phyloP scores from a whole-genome alignment of 2,329 filamentous ascomycete species.

The Thelonectria blattea region DNA sequence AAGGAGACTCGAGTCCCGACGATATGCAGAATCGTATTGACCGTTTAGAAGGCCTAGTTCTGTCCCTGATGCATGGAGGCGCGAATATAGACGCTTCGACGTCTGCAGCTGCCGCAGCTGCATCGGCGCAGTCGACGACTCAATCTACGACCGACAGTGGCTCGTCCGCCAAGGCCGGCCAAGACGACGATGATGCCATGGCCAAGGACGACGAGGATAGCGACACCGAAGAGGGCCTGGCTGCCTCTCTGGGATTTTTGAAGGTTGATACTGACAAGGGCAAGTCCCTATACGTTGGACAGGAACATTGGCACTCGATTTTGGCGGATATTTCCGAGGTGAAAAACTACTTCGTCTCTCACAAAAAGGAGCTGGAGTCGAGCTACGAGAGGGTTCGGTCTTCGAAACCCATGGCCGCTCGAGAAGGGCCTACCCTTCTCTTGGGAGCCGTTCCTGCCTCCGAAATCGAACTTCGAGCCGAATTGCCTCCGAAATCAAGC shows the following conservation, averaged over 20 bases:
- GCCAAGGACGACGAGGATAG: constrained; percentile 63
- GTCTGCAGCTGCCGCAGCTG: constrained; percentile 43
- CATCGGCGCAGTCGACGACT: constrained; percentile 45
- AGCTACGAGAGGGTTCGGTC: constrained; percentile 79
- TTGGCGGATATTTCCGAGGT: constrained; percentile 88
- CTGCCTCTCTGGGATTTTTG: constrained; percentile 78
- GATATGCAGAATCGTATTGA: constrained; percentile 99
- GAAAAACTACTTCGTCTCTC: constrained; percentile 83
- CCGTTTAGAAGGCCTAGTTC: constrained; percentile 86
- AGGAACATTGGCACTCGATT: constrained; percentile 83
- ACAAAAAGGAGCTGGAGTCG: constrained; percentile 88
- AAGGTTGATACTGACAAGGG: constrained; percentile 80
- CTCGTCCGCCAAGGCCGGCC: constrained; percentile 57
- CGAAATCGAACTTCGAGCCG: constrained; percentile 77
- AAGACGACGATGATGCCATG: constrained; percentile 61
- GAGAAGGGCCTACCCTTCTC: constrained; percentile 76
- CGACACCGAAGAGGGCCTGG: constrained; percentile 71
- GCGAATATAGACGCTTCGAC: constrained; percentile 54
- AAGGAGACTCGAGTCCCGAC: constrained; percentile 71
- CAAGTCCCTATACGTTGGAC: constrained; percentile 81
- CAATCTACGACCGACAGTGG: constrained; percentile 51
- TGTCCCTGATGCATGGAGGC: constrained; percentile 93
- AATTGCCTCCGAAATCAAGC: constrained; percentile 79
- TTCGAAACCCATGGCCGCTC: constrained; percentile 65
- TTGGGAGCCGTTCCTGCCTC: constrained; percentile 76